These are phyloP conservation scores for Phialocephala subalpina DNA, from an alignment of 2,329 filamentous ascomycete genomes.

Conservation along the genomic window DNA sequence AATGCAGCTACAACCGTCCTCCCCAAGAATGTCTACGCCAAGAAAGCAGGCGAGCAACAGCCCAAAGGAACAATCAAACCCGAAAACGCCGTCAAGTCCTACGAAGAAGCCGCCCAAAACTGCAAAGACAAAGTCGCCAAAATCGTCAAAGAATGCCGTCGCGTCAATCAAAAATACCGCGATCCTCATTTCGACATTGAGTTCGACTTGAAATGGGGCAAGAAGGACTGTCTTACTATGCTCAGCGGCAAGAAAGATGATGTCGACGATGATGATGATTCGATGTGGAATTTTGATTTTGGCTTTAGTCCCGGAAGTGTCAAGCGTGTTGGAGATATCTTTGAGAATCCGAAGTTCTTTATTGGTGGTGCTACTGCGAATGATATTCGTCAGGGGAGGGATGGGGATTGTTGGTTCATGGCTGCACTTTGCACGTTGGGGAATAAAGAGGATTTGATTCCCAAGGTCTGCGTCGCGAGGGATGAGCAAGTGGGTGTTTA, in stretches of 20 bases:
- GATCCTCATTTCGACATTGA: constrained; percentile 91
- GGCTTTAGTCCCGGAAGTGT: constrained; percentile 36
- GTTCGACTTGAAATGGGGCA: constrained; percentile 37
- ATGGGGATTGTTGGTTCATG: constrained; percentile 89
- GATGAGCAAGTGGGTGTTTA: constrained; percentile 77
- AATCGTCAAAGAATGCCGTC: constrained; percentile 71
- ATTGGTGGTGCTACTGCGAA: constrained; percentile 74
- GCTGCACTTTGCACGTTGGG: constrained; percentile 79
- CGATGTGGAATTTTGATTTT: constrained; percentile 24
- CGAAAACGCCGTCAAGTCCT: constrained; percentile 69
- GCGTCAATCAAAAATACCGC: constrained; percentile 85
- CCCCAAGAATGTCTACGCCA: constrained; percentile 71
- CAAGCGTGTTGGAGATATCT: constrained; percentile 78
- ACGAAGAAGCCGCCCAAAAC: constrained; percentile 73
- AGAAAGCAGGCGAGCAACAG: constrained; percentile 63
- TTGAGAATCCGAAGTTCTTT: constrained; percentile 79
- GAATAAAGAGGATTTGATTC: constrained; percentile 55
- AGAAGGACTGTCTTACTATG: constrained; percentile 52
- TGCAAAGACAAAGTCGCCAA: constrained; percentile 72
- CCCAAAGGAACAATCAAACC: constrained; percentile 61
- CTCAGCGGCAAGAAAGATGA: constrained; percentile 13
- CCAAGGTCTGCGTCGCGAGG: constrained; percentile 50
- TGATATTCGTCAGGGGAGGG: constrained; percentile 80
- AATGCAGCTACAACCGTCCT: constrained; percentile 69
- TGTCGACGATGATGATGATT: not conserved